Evolutionary conservation across 2,329 filamentous ascomycete genomes (phyloP).

Genomic region (Pseudocercospora fuligena): DNA sequence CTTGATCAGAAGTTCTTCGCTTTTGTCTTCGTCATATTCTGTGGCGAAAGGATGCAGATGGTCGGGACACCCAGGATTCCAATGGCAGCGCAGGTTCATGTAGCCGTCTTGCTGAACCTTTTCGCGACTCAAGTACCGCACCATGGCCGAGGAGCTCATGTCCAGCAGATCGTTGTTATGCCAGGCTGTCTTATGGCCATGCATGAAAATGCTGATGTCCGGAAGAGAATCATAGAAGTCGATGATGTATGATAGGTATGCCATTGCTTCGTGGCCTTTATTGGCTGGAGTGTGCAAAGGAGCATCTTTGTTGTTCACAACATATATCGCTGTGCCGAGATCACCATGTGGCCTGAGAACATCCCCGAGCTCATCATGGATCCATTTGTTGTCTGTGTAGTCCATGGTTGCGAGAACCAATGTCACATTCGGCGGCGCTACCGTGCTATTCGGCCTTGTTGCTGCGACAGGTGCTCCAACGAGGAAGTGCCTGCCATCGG

Average conservation of each 20-base stretch:
- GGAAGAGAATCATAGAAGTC: constrained; percentile 65
- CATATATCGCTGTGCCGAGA: constrained; percentile 27
- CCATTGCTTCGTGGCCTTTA: constrained; percentile 67
- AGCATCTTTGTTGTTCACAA: constrained; percentile 40
- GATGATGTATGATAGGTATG: constrained; percentile 66
- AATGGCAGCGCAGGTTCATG: constrained; percentile 60
- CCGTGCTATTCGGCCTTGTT: background rate
- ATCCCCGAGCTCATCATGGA: constrained; percentile 27
- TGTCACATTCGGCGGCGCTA: constrained; percentile 11
- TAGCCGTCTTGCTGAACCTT: constrained; percentile 50
- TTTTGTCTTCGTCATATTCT: constrained; percentile 43
- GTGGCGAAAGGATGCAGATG: constrained; percentile 57
- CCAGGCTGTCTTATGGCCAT: constrained; percentile 64
- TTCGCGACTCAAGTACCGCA: constrained; percentile 50
- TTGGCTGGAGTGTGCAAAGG: constrained; percentile 58
- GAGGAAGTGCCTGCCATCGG: background rate
- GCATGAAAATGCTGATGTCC: constrained; percentile 65
- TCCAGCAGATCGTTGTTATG: constrained; percentile 60
- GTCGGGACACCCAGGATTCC: constrained; percentile 60
- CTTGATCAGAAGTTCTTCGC: constrained; percentile 51
- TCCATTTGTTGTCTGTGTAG: constrained; percentile 25
- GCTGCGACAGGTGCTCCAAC: background rate
- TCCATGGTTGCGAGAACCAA: constrained; percentile 28
- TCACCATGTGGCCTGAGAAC: constrained; percentile 18
- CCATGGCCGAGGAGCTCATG: constrained; percentile 50